phyloP scores from a whole-genome alignment of 768 basidiomycete species.

The Boletus eberwhitei region DNA sequence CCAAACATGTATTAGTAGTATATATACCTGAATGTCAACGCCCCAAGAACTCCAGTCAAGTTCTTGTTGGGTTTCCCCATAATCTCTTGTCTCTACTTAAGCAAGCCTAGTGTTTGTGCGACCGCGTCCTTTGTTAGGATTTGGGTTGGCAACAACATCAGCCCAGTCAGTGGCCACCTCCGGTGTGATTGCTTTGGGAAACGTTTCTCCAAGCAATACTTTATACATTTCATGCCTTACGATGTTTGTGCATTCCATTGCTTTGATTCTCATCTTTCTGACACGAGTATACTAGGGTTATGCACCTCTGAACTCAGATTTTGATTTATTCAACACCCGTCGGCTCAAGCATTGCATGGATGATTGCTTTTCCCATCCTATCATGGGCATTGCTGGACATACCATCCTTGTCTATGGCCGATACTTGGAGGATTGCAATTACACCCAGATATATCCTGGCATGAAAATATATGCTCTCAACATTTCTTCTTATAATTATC shows the following conservation, averaged over 20 bases:
- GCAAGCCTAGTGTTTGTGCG: no score
- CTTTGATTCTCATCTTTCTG: conserved; percentile 5
- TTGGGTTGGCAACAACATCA: no score
- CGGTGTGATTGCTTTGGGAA: conserved; percentile 97
- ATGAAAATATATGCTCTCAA: conserved; percentile 85
- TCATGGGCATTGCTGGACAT: conserved; percentile 93
- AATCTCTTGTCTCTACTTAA: no score
- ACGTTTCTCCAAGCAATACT: conserved; percentile 62
- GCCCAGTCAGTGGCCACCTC: conserved; percentile 88
- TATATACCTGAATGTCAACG: no score
- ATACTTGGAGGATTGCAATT: conserved; percentile 75
- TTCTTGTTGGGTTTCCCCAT: no score
- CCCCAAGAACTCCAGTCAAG: no score
- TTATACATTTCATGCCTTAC: conserved; percentile 78
- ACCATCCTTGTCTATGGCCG: conserved; percentile 87
- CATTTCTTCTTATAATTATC: conserved; percentile 98
- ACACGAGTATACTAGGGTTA: conserved; percentile 65
- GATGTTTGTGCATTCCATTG: conserved; percentile 55
- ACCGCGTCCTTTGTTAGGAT: no score
- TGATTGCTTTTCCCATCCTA: conserved; percentile 90
- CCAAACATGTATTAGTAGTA: no score
- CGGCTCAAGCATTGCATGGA: conserved; percentile 92
- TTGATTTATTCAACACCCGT: conserved; percentile 98
- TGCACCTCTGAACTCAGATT: conserved; percentile 95
- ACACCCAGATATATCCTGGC: conserved; percentile 74